phyloP scores from a whole-genome alignment of 2,329 filamentous ascomycete species.

The Cercospora brassicicola region DNA sequence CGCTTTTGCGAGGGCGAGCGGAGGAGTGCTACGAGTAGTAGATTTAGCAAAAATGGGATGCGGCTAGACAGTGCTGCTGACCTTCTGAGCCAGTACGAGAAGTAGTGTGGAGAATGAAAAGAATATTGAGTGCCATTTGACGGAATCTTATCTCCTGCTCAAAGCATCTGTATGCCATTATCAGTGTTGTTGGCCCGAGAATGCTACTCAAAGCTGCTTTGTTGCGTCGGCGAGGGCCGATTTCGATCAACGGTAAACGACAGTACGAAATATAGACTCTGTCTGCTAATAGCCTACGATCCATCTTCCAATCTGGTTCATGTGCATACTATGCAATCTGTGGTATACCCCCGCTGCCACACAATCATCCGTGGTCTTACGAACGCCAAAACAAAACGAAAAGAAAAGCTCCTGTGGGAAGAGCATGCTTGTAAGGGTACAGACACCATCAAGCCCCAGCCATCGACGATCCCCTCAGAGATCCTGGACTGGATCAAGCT shows the following conservation, averaged over 20 bases:
- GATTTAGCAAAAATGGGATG: neutral
- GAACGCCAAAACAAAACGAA: neutral
- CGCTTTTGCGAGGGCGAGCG: neutral
- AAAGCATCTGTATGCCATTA: neutral
- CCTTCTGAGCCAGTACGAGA: neutral
- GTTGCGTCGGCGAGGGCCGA: no score
- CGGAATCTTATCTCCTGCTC: neutral
- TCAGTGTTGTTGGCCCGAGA: neutral
- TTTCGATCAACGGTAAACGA: neutral
- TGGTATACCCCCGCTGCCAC: neutral
- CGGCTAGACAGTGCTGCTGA: slow-evolving; percentile 3
- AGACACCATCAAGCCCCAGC: neutral
- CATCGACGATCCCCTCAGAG: neutral
- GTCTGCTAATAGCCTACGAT: neutral
- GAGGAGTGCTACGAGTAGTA: neutral
- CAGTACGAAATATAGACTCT: neutral
- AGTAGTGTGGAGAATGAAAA: neutral
- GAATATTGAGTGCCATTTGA: neutral
- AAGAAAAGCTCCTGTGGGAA: neutral
- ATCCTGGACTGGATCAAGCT: slow-evolving; percentile 27
- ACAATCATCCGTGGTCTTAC: slow-evolving; percentile 2
- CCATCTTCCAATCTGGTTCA: neutral
- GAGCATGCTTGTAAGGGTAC: neutral
- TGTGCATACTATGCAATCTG: neutral
- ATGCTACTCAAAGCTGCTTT: neutral